phyloP scores from a whole-genome alignment of 23 red algal genomes.

The Chondrus crispus region DNA sequence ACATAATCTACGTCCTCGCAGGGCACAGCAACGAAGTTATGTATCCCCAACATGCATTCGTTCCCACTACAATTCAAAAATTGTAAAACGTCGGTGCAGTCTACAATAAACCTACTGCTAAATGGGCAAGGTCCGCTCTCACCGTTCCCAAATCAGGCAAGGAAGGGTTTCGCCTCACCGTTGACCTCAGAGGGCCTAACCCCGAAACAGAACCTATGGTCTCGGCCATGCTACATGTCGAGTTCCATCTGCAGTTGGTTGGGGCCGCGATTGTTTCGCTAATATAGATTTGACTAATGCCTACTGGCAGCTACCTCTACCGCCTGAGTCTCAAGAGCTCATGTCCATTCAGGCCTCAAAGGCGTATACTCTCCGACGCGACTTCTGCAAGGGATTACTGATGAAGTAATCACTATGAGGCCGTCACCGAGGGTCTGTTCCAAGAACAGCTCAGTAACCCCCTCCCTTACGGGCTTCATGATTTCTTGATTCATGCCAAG shows the following conservation, averaged over 20 bases:
- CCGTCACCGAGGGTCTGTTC: background rate
- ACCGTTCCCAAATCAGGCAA: conserved; percentile 29
- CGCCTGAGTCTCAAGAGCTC: background rate
- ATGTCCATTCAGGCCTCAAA: background rate
- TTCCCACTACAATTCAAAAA: background rate
- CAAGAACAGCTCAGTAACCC: background rate
- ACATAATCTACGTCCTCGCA: background rate
- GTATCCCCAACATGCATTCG: background rate
- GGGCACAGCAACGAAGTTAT: background rate
- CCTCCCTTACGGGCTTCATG: background rate
- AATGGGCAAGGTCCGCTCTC: conserved; percentile 9
- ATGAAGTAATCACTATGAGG: background rate
- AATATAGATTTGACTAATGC: background rate
- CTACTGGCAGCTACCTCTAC: background rate
- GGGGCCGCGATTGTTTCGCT: background rate
- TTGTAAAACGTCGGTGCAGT: conserved; percentile 20
- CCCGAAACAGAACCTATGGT: background rate
- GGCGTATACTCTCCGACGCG: background rate
- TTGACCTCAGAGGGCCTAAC: conserved; percentile 15
- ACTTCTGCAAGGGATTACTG: background rate
- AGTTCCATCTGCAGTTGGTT: background rate
- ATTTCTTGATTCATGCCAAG: background rate
- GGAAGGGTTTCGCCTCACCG: conserved; percentile 10
- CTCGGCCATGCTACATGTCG: conserved; percentile 20
- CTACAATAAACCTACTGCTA: conserved; percentile 8